Conservation (phyloP, 371 early-diverging fungal genomes). For the Saksenaea vasiformis region DNA sequence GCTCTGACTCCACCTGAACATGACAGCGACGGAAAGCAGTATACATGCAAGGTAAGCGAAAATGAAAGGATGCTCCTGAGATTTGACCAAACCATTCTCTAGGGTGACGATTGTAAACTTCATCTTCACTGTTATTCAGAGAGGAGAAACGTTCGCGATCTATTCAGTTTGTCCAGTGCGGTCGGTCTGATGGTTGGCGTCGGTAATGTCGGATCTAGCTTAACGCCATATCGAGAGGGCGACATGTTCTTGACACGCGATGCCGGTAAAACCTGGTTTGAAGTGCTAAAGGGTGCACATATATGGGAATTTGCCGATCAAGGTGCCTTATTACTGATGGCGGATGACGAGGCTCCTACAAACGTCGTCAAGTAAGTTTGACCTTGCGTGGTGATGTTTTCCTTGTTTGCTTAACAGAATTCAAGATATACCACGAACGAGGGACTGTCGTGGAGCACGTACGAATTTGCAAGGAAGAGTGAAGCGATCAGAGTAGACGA, state of each 20-base stretch:
- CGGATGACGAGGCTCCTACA: constrained; percentile 76
- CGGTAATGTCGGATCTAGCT: constrained; percentile 82
- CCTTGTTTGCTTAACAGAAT: constrained; percentile 1
- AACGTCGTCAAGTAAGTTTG: constrained; percentile 61
- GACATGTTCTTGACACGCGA: constrained; percentile 87
- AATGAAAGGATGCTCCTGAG: not conserved
- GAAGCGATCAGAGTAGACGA: constrained; percentile 58
- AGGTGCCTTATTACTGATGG: constrained; percentile 73
- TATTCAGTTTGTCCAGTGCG: constrained; percentile 78
- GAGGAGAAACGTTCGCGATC: constrained; percentile 72
- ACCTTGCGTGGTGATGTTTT: not conserved
- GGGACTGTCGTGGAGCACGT: constrained; percentile 63
- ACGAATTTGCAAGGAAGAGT: constrained; percentile 53
- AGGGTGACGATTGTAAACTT: constrained; percentile 55
- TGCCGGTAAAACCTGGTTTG: constrained; percentile 79
- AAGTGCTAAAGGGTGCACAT: constrained; percentile 74
- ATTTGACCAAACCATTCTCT: not conserved
- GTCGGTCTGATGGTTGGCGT: constrained; percentile 91
- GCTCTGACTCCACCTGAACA: constrained; percentile 53
- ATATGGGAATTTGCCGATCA: constrained; percentile 89
- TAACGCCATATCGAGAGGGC: constrained; percentile 68
- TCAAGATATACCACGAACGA: constrained; percentile 55
- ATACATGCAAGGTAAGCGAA: constrained; percentile 23
- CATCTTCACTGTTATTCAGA: constrained; percentile 86
- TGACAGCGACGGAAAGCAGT: constrained; percentile 51